Base-by-base conservation (phyloP, 2,329 filamentous ascomycete species). In the Diaporthe nobilis region DNA sequence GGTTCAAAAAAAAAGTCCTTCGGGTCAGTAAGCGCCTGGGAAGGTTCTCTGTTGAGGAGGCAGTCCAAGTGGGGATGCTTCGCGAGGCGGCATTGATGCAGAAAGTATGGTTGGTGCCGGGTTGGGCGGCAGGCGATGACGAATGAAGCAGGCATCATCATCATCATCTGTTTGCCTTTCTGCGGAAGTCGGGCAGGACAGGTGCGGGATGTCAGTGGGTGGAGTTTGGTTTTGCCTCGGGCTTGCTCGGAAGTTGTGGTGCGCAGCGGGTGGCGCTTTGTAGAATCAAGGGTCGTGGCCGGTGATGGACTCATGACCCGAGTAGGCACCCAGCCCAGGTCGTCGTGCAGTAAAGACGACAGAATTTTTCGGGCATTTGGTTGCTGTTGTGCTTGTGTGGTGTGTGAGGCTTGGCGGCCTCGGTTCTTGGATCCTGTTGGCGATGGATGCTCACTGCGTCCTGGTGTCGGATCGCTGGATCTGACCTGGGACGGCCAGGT, bases 191-290 rank as follows among this genome's bases (percentile, higher is more conserved):
- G 71, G 71, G 71, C 57, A 37, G 47, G 44, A 34, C 47, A 10
- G 68, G 53, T 71, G 68, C 51, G 53, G 65, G 44, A 49, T 42
- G 57, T 25, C 53, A 51, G 71, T 25, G 58, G 58, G 47, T 44
- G 71, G 71, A 58, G 53, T 60, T 57, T 73, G 60, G 60, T 57
- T 72, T 72, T 61, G 58, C 55, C 25, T 51, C 58, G 71, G 71
- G 47, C 47, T 17, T 55, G 47, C 58, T 65, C 60, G 71, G 71
- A 25, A 63, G 34, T 55, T 37, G 31, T 37, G 47, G 47, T 39
- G 58, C 47, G 34, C 63, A 39, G 42, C 22, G 12, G 20, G 63
- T 68, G 63, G 63, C 28, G 63, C 28, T 20, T 53, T 39, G 65
- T 22, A 53, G 49, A 31, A 68, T 68, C 63, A 25, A 51, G 65